Base-by-base conservation (phyloP, 306 rosid genomes). In the Comarum palustre region DNA sequence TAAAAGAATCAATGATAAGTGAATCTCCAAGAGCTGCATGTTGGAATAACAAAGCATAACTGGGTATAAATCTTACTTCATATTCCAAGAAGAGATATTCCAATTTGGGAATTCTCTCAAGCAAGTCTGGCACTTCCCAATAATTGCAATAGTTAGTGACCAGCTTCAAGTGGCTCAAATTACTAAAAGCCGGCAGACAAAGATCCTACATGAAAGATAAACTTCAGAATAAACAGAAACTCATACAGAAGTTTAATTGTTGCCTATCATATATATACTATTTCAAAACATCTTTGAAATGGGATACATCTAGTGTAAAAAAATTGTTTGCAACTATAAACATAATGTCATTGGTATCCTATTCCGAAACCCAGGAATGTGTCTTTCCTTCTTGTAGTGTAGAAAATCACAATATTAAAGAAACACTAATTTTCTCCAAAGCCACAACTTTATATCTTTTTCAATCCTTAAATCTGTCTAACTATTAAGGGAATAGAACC, bases 111-210 rank as follows among this genome's bases (percentile, higher is more conserved):
- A 29, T 6, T 27, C 20, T 59, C 38, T 29, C n/a, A 3, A 59
- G 65, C n/a, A 59, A 59, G n/a, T 59, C 11, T 27, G 39, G 65
- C 65, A 59, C 19, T 13, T 59, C 39, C 65, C 36, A 25, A 39
- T 59, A 29, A 59, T 59, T 27, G 20, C 38, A 59, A 59, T 25
- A 29, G 65, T 59, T 5, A 14, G 39, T 19, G 27, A 59, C 38
- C 65, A 59, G 65, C 65, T 59, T 59, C 65, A 59, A 59, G 31
- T 59, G 65, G 65, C 65, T 27, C 65, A 59, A 27, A 59, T 27
- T 27, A 14, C 65, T 20, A 27, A 59, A 29, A 59, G 39, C 14
- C 1, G 64, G 38, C 36, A 58, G 64, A 58, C 64, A 25, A 25
- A 58, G 36, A 58, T 58, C 64, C 64, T 58, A 25, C n/a, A 11